Conservation (phyloP, 371 early-diverging fungal genomes). For the Actinomucor elegans region DNA sequence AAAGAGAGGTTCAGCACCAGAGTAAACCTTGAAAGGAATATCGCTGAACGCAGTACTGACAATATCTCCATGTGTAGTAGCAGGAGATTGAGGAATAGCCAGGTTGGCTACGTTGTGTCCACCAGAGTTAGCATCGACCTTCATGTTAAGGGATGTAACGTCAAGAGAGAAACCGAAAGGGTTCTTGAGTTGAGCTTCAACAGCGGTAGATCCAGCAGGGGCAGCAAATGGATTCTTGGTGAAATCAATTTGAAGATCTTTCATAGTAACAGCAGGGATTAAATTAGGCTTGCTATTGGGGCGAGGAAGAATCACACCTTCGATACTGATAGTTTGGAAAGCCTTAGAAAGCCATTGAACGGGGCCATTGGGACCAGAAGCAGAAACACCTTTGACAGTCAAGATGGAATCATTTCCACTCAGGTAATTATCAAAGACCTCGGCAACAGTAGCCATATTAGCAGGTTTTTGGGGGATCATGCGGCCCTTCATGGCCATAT, state of each 20-base stretch:
- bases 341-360: slow-evolving; percentile 58
- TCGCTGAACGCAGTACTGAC: slow-evolving; percentile 50
- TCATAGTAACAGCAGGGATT: slow-evolving; percentile 49
- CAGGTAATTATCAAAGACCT: slow-evolving; percentile 52
- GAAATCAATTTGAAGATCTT: slow-evolving; percentile 54
- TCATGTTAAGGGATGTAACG: slow-evolving; percentile 49
- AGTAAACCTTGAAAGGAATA: slow-evolving; percentile 53
- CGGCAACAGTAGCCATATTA: slow-evolving; percentile 45
- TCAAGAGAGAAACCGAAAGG: slow-evolving; percentile 63
- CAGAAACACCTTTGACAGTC: slow-evolving; percentile 51
- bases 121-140: slow-evolving; percentile 33
- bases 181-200: slow-evolving; percentile 52
- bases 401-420: slow-evolving; percentile 40
- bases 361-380: slow-evolving; percentile 50
- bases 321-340: slow-evolving; percentile 50
- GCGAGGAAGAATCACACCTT: slow-evolving; percentile 51
- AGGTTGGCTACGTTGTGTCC: slow-evolving; percentile 47
- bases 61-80: slow-evolving; percentile 41
- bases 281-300: slow-evolving; percentile 30
- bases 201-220: slow-evolving; percentile 46
- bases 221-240: slow-evolving; percentile 53
- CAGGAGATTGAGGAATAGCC: slow-evolving; percentile 45
- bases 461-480: slow-evolving; percentile 46
- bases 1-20: slow-evolving; percentile 43
- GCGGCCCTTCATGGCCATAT: slow-evolving; percentile 54